Conservation (phyloP, 163 green algal species). For the Scenedesmus sp. region DNA sequence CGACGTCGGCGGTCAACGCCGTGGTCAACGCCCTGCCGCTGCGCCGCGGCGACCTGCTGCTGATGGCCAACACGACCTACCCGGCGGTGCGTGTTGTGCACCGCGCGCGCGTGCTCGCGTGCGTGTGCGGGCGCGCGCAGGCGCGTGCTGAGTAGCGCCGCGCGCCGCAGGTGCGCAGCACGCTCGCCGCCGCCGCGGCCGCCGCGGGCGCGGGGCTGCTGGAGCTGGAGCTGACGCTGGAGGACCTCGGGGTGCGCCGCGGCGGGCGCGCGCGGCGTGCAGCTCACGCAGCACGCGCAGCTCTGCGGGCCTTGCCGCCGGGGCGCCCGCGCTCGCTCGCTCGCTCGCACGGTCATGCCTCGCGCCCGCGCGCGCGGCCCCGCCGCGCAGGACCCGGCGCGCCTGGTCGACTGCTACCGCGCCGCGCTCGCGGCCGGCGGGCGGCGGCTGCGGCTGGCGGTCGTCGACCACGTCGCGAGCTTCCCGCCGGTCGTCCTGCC, state of each 20-base stretch:
- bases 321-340: background rate
- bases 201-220: slow-evolving; percentile 51
- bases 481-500: slow-evolving; percentile 69
- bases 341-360: too few species aligned
- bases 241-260: background rate
- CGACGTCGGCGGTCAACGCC: slow-evolving; percentile 63
- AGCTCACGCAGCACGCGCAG: background rate
- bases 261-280: background rate
- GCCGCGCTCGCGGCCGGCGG: slow-evolving; percentile 7
- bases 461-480: slow-evolving; percentile 73
- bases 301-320: background rate
- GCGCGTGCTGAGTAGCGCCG: background rate
- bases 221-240: slow-evolving; percentile 57
- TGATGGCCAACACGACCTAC: slow-evolving; percentile 68
- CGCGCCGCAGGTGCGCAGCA: slow-evolving; percentile 47
- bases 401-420: background rate
- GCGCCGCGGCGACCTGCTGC: slow-evolving; percentile 56
- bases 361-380: background rate
- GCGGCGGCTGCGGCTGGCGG: slow-evolving; percentile 43
- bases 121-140: background rate
- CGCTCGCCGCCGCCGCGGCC: slow-evolving; percentile 44
- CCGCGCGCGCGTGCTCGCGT: background rate
- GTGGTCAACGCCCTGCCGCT: slow-evolving; percentile 54
- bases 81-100: slow-evolving; percentile 57
- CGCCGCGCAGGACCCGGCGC: slow-evolving; percentile 21